Conservation (phyloP, 169 alveolate genomes). For the Plasmodium cynomolgi region DNA sequence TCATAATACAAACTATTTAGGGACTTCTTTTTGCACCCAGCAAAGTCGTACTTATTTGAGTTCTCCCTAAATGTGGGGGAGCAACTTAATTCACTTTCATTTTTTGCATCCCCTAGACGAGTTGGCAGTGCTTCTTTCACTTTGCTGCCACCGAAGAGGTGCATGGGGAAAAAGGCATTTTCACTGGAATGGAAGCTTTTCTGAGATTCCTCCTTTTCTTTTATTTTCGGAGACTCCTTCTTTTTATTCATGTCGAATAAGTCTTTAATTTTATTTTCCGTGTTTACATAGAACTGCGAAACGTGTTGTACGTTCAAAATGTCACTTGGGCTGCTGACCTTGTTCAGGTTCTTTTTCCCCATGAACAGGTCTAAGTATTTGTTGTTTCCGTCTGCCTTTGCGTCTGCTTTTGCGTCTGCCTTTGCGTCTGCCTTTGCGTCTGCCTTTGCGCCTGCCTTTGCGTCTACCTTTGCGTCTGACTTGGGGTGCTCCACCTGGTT, state of each 20-base stretch:
- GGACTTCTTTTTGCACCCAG: not conserved
- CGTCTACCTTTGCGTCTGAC: not conserved
- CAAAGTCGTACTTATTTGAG: conserved; percentile 1
- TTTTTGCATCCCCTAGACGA: not conserved
- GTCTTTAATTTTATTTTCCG: conserved; percentile 34
- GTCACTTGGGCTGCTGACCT: not conserved
- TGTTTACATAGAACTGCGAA: conserved; percentile 32
- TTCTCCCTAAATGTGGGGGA: not conserved
- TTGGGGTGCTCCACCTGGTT: not conserved
- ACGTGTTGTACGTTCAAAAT: not conserved
- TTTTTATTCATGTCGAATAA: conserved; percentile 16
- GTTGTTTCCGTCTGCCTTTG: not conserved
- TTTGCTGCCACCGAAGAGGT: not conserved
- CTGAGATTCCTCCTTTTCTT: not conserved
- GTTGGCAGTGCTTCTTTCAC: not conserved
- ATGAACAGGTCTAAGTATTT: conserved; percentile 45
- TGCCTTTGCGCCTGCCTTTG: no score
- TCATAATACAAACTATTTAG: not conserved
- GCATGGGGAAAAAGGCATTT: not conserved
- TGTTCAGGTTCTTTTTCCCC: conserved; percentile 34
- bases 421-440: not conserved
- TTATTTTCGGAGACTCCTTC: conserved; percentile 10
- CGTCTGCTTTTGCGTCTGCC: not conserved
- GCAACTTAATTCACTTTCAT: not conserved
- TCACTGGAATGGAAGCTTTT: not conserved